Evolutionary conservation across 1,139 yeast genomes (phyloP).

Genomic region (Hansenula anomala): DNA sequence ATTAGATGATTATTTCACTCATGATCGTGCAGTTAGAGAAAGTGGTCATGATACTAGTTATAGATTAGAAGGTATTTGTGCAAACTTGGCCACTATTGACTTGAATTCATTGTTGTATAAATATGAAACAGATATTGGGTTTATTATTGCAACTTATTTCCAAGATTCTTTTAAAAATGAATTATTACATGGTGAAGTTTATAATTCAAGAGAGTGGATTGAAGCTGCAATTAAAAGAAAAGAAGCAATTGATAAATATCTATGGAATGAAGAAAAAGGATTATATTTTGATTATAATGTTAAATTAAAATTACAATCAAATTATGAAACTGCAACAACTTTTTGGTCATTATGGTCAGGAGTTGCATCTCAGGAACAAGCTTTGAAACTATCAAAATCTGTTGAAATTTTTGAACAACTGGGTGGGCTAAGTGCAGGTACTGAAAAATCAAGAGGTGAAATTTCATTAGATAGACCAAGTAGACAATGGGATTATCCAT

Average conservation of each 20-base stretch:
- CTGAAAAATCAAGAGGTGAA: conserved; percentile 70
- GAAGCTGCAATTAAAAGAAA: conserved; percentile 51
- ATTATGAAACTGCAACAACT: conserved; percentile 84
- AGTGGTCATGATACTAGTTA: conserved; percentile 96
- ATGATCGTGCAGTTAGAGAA: conserved; percentile 94
- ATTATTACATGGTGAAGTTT: conserved; percentile 35
- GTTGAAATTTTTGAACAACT: conserved; percentile 72
- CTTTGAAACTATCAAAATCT: conserved; percentile 50
- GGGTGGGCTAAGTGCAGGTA: conserved; percentile 91
- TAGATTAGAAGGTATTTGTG: conserved; percentile 86
- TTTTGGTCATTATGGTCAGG: conserved; percentile 95
- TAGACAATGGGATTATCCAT: conserved; percentile 98
- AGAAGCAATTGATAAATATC: conserved; percentile 54
- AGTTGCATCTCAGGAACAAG: conserved; percentile 69
- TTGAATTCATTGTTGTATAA: conserved; percentile 82
- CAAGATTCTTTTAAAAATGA: conserved; percentile 39
- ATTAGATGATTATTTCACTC: conserved; percentile 82
- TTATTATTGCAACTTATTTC: conserved; percentile 53
- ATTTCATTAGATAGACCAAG: conserved; percentile 69
- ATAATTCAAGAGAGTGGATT: conserved; percentile 57
- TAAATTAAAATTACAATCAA: conserved; percentile 47
- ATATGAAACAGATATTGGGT: conserved; percentile 83
- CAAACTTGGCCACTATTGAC: conserved; percentile 87
- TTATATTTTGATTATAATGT: conserved; percentile 85
- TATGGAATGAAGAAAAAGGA: conserved; percentile 82